These are phyloP conservation scores for Candida labiduridarum DNA, from an alignment of 1,139 yeast genomes.

Conservation along the genomic window DNA sequence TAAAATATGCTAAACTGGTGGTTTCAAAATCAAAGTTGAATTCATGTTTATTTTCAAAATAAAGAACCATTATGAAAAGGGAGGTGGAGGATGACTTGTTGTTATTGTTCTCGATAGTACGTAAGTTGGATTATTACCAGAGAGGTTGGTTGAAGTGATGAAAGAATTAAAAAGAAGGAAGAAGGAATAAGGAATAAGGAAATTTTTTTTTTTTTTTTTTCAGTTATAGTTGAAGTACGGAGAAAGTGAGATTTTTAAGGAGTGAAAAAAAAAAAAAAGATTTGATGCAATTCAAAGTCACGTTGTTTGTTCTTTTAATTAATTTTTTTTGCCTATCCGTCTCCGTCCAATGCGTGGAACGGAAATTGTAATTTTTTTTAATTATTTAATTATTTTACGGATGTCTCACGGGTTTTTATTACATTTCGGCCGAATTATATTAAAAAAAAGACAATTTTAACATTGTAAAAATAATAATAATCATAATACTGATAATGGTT, in stretches of 20 bases:
- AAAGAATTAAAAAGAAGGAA: background rate
- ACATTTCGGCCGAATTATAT: background rate
- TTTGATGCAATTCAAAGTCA: background rate
- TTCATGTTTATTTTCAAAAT: constrained; percentile 57
- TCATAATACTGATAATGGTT: too few species aligned
- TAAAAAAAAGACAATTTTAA: background rate
- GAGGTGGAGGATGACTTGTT: background rate
- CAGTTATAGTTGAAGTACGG: background rate
- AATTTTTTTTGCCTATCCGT: background rate
- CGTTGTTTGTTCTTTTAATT: background rate
- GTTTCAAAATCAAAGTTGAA: constrained; percentile 71
- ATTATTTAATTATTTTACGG: too few species aligned
- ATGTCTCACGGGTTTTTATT: background rate
- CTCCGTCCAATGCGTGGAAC: background rate
- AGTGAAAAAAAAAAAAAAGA: background rate
- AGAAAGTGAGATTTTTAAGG: background rate
- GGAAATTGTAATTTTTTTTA: constrained; percentile 2
- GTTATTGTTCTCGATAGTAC: background rate
- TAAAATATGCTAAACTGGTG: constrained; percentile 77
- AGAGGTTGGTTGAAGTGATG: background rate
- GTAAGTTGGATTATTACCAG: too few species aligned
- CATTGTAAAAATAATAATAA: too few species aligned
- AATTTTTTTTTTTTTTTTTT: constrained; percentile 1
- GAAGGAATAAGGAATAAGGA: background rate
- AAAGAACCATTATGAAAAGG: constrained; percentile 58